Evolutionary conservation across 306 rosid genomes (phyloP), one percentile per base, ranked within the genome.

Genomic region (Glycine soja): DNA sequence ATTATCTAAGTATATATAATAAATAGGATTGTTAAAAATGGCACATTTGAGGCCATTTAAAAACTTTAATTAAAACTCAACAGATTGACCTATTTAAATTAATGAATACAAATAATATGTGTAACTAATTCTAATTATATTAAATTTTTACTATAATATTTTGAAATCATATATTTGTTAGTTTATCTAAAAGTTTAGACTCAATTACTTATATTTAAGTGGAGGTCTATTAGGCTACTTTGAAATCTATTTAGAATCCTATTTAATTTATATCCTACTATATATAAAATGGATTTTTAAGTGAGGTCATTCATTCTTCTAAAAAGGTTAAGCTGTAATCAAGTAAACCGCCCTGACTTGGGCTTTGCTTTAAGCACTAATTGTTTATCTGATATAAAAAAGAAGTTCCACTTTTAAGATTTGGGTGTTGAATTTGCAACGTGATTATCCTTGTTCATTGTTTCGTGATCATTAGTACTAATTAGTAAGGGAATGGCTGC

Each of bases 371-470:
- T 5, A 30, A 30, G 68, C 68, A 32, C n/a, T 59, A n/a, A 53
- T 0, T 24, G 30, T 24, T 2, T 24, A 24, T 56, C 9, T 36
- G 12, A 13, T 2, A 38, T 40, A 3, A 46, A 24, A 76, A 62
- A 4, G 32, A 40, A 46, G 71, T n/a, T 61, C 0, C 30, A 24
- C 19, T 48, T 80, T 80, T 53, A 4, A 51, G 72, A 59, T 71
- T 71, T 80, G 18, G 34, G 71, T n/a, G 70, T 69, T 79, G 76
- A 70, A 70, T 54, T 79, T 69, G 76, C 36, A 30, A 10, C 42
- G 14, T 77, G 24, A 52, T 77, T 36, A 77, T 38, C 56, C 34
- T 75, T 58, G 46, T 70, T 70, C 71, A 70, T 70, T 47, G 71
- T 47, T 79, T 58, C 56, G 83, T 70, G 19, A 80, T 57, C 43